A percentile compares a stretch with the other conserved stretches of the same genome.
Conservation (phyloP, 2,329 filamentous ascomycete genomes). For the Paraconiothyrium sp. region DNA sequence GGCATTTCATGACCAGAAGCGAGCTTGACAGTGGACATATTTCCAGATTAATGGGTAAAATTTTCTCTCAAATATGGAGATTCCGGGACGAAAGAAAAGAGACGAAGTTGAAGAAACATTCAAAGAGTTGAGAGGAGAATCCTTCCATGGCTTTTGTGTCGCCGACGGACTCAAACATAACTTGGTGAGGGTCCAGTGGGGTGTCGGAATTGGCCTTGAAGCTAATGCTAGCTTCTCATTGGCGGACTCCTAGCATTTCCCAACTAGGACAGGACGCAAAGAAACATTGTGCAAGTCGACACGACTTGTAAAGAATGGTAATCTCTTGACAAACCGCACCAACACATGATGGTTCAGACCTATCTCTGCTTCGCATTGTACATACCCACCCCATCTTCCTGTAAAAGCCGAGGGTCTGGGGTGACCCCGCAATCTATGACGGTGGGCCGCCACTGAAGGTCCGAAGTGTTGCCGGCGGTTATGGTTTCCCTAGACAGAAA, state of each 20-base stretch:
- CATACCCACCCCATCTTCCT: background rate
- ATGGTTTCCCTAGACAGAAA: conserved; percentile 28
- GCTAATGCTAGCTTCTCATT: conserved; percentile 17
- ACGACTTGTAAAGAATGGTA: background rate
- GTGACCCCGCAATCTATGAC: conserved; percentile 18
- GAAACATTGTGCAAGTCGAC: background rate
- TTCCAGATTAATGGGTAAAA: conserved; percentile 1
- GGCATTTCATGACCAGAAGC: conserved; percentile 76
- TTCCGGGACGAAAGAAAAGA: background rate
- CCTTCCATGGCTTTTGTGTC: conserved; percentile 2
- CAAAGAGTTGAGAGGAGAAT: background rate
- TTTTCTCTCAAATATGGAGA: background rate
- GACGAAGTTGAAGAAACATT: background rate
- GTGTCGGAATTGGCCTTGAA: background rate
- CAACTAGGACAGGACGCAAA: conserved; percentile 11
- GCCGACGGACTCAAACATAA: background rate
- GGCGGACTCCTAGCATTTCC: conserved; percentile 24
- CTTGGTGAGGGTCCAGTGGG: conserved; percentile 16
- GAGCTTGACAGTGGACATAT: conserved; percentile 64
- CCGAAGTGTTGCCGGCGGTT: conserved; percentile 23
- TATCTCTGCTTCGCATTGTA: background rate
- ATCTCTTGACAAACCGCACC: background rate
- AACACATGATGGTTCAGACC: background rate
- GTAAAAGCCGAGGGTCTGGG: conserved; percentile 17
- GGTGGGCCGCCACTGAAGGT: no score